Evolutionary conservation across 179 eudicot species (phyloP).

Genomic region (Drosera spatulata): DNA sequence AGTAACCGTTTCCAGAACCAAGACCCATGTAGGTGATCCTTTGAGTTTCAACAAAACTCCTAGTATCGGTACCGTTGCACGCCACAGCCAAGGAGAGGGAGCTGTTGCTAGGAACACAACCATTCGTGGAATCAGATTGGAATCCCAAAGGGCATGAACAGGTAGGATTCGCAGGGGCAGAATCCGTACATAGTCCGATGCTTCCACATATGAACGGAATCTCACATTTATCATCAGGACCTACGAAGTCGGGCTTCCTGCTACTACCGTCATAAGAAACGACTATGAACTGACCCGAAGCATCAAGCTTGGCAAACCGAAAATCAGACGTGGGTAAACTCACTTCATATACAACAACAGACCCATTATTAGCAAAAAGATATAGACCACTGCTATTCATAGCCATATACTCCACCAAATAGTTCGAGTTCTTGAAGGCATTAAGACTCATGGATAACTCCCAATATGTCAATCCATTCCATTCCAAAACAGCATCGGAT

Average conservation of each 20-base stretch:
- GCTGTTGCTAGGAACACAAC: conserved; percentile 37
- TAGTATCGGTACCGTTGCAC: conserved; percentile 27
- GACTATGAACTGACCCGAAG: conserved; percentile 40
- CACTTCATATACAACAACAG: conserved; percentile 29
- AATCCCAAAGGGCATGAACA: conserved; percentile 65
- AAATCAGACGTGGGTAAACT: conserved; percentile 28
- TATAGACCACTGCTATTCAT: conserved; percentile 46
- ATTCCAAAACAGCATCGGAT: conserved; percentile 45
- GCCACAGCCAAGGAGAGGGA: conserved; percentile 35
- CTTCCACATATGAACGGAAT: conserved; percentile 52
- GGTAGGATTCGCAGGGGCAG: conserved; percentile 14
- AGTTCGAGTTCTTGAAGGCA: conserved; percentile 28
- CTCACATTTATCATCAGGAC: conserved; percentile 43
- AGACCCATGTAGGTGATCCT: conserved; percentile 31
- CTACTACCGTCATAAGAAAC: conserved; percentile 23
- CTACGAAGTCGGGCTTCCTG: conserved; percentile 21
- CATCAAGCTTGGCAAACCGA: conserved; percentile 36
- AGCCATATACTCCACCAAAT: conserved; percentile 28
- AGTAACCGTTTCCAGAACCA: conserved; percentile 39
- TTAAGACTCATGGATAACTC: conserved; percentile 50
- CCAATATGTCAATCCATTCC: conserved; percentile 55
- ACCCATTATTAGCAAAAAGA: conserved; percentile 32
- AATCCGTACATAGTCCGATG: conserved; percentile 37
- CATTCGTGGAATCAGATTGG: conserved; percentile 14
- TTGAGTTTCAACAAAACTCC: conserved; percentile 9